These are phyloP conservation scores for Boletus pseudopeckii DNA, from an alignment of 768 basidiomycete genomes.

Conservation along the genomic window DNA sequence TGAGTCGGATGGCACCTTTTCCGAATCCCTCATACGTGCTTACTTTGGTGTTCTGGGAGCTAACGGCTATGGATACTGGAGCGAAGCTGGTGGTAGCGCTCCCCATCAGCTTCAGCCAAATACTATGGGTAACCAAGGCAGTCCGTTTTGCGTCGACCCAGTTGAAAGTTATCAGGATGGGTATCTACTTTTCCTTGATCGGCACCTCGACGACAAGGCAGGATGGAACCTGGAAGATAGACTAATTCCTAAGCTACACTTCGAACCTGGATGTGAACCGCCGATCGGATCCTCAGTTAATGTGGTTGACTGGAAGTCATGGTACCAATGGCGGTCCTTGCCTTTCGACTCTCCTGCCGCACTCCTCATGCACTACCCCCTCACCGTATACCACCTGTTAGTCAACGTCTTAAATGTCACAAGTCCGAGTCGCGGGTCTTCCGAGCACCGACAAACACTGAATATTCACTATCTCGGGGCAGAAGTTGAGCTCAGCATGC, in stretches of 20 bases:
- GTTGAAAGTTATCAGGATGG: slow-evolving; percentile 31
- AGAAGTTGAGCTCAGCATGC: slow-evolving; percentile 38
- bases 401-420: slow-evolving; percentile 34
- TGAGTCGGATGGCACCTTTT: slow-evolving; percentile 41
- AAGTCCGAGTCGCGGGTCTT: slow-evolving; percentile 19
- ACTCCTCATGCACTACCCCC: slow-evolving; percentile 43
- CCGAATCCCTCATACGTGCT: slow-evolving; percentile 32
- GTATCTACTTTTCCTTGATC: slow-evolving; percentile 31
- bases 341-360: slow-evolving; percentile 42
- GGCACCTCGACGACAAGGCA: slow-evolving; percentile 30
- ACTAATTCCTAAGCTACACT: slow-evolving; percentile 34
- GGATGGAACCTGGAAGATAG: slow-evolving; percentile 37
- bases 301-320: slow-evolving; percentile 41
- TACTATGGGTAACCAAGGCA: slow-evolving; percentile 4
- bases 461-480: slow-evolving; percentile 38
- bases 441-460: slow-evolving; percentile 26
- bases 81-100: slow-evolving; percentile 32
- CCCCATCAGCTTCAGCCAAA: slow-evolving; percentile 29
- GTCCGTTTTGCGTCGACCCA: slow-evolving; percentile 7
- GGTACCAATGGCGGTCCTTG: slow-evolving; percentile 44
- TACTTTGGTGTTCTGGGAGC: slow-evolving; percentile 38
- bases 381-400: slow-evolving; percentile 39
- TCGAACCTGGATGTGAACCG: slow-evolving; percentile 27
- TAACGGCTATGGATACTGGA: slow-evolving; percentile 42
- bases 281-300: slow-evolving; percentile 26